Conservation (phyloP, 768 basidiomycete species). For the Holtermanniella nyarrowii region DNA sequence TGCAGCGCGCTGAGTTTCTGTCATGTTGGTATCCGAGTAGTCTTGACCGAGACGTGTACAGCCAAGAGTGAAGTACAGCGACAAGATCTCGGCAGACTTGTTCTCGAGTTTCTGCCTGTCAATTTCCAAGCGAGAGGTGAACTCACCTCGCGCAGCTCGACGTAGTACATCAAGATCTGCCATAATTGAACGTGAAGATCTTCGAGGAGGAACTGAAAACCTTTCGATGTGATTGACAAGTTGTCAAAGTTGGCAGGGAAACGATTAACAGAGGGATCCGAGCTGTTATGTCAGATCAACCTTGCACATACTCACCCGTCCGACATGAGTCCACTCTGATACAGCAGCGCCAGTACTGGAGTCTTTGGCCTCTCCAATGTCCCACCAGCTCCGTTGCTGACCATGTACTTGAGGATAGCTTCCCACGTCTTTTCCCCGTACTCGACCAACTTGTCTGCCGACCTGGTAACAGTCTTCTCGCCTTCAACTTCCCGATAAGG, state of each 20-base stretch:
- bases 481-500: constrained; percentile 11
- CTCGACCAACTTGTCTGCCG: constrained; percentile 18
- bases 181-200: constrained; percentile 90
- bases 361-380: constrained; percentile 56
- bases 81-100: constrained; percentile 84
- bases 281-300: constrained; percentile 48
- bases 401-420: constrained; percentile 92
- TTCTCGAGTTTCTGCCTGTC: constrained; percentile 51
- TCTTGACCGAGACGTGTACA: constrained; percentile 95
- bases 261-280: constrained; percentile 4
- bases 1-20: constrained; percentile 71
- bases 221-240: constrained; percentile 68
- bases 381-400: constrained; percentile 60
- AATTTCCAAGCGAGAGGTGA: neutral
- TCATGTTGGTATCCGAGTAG: constrained; percentile 73
- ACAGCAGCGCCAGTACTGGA: constrained; percentile 71
- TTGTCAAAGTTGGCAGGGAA: constrained; percentile 19
- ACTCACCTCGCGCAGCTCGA: constrained; percentile 70
- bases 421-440: constrained; percentile 37
- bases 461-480: constrained; percentile 9
- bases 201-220: constrained; percentile 93
- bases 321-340: constrained; percentile 78
- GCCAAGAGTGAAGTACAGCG: constrained; percentile 92
- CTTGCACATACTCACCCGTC: constrained; percentile 48
- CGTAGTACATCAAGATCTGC: constrained; percentile 83